phyloP scores from a whole-genome alignment of 306 rosid genomes.

The Trifolium pratense region DNA sequence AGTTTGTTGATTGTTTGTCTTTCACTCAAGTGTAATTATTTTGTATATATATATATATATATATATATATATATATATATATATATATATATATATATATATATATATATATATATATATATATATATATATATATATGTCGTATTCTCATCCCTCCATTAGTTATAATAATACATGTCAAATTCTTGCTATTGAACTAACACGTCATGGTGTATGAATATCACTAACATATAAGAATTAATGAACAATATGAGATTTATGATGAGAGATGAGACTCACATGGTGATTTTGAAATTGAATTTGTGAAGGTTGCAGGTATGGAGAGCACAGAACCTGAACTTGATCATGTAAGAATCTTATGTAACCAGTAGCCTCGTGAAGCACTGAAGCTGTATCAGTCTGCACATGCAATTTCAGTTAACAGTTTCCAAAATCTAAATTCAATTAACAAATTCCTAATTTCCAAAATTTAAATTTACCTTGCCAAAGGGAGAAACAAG shows the following conservation, averaged over 20 bases:
- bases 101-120: too few relatives aligned
- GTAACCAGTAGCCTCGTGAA: constrained; percentile 92
- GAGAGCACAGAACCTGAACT: constrained; percentile 85
- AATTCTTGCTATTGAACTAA: too few relatives aligned
- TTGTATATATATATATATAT: too few relatives aligned
- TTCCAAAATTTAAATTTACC: constrained; percentile 43
- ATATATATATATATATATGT: too few relatives aligned
- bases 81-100: too few relatives aligned
- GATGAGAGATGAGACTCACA: constrained; percentile 48
- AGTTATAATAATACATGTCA: too few relatives aligned
- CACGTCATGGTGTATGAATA: too few relatives aligned
- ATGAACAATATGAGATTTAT: constrained; percentile 21
- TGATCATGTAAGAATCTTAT: constrained; percentile 89
- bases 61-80: too few relatives aligned
- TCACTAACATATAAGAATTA: not conserved
- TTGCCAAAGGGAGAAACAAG: constrained; percentile 97
- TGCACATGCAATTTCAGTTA: constrained; percentile 50
- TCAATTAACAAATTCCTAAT: constrained; percentile 1
- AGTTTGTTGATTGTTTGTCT: too few relatives aligned
- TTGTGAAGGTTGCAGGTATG: constrained; percentile 63
- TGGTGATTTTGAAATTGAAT: constrained; percentile 32
- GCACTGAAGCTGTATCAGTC: constrained; percentile 97
- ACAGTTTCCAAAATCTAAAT: constrained; percentile 28
- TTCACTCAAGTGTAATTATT: too few relatives aligned
- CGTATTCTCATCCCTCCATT: too few relatives aligned